phyloP scores from a whole-genome alignment of 129 eudicot genomes.

The Dittrichia graveolens region DNA sequence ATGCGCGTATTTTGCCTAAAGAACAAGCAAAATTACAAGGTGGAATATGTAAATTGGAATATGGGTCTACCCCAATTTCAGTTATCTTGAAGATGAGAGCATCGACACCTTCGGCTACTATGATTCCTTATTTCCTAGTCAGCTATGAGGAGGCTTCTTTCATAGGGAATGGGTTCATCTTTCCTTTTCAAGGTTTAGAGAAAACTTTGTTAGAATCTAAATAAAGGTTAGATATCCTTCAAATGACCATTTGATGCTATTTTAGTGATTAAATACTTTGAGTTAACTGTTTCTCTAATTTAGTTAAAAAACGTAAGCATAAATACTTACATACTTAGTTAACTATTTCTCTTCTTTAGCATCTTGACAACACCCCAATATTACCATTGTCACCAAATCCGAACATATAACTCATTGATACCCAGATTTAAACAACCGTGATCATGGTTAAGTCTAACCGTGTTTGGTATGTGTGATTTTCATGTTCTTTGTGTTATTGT shows the following conservation, averaged over 20 bases:
- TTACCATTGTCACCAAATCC: no score
- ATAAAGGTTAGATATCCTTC: background rate
- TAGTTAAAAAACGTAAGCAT: no score
- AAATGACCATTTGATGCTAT: background rate
- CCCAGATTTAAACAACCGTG: no score
- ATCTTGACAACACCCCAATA: no score
- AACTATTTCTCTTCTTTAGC: no score
- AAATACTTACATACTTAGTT: no score
- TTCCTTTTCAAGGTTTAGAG: background rate
- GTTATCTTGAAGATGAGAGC: slow-evolving; percentile 30
- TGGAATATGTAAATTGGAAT: slow-evolving; percentile 9
- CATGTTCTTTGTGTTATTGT: no score
- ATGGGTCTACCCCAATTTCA: slow-evolving; percentile 18
- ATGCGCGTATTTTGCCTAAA: slow-evolving; percentile 1
- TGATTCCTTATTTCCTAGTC: slow-evolving; percentile 3
- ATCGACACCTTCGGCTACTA: background rate
- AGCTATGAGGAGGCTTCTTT: slow-evolving; percentile 10
- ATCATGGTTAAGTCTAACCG: no score
- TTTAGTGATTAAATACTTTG: no score
- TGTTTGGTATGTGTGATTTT: no score
- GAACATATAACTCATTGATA: no score
- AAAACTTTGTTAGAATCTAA: background rate
- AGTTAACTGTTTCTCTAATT: no score
- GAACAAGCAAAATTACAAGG: background rate
- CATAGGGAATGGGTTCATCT: background rate